Evolutionary conservation across 768 basidiomycete genomes (phyloP).

Genomic region (Kwoniella sp.): DNA sequence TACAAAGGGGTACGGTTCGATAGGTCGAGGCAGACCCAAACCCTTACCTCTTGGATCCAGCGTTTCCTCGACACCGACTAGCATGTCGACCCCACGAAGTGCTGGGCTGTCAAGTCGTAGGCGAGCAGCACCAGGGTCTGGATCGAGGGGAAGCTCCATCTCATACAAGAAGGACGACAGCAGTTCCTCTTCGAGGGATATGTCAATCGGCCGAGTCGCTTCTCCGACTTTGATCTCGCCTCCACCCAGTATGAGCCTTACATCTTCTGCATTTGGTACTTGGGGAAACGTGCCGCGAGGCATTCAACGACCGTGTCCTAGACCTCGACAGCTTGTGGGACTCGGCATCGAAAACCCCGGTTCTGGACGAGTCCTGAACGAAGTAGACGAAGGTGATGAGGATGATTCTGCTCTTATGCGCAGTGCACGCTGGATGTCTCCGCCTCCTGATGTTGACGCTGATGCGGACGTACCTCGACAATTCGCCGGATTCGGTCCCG

Average conservation of each 20-base stretch:
- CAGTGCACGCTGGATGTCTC: slow-evolving; percentile 8
- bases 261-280: slow-evolving; percentile 16
- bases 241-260: slow-evolving; percentile 9
- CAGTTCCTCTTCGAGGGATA: slow-evolving; percentile 22
- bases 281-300: slow-evolving; percentile 15
- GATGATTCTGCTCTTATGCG: slow-evolving; percentile 1
- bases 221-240: slow-evolving; percentile 22
- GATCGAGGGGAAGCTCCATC: slow-evolving; percentile 39
- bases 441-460: background rate
- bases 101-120: slow-evolving; percentile 17
- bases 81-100: slow-evolving; percentile 30
- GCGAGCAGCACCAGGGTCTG: slow-evolving; percentile 20
- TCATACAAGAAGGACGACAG: slow-evolving; percentile 44
- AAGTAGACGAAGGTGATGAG: slow-evolving; percentile 40
- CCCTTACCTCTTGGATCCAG: slow-evolving; percentile 33
- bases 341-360: slow-evolving; percentile 30
- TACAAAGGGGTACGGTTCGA: slow-evolving; percentile 42
- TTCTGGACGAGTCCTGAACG: slow-evolving; percentile 36
- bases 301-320: slow-evolving; percentile 38
- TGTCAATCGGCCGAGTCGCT: slow-evolving; percentile 19
- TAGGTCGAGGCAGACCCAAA: slow-evolving; percentile 46
- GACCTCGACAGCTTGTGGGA: slow-evolving; percentile 35
- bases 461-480: background rate
- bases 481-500: background rate
- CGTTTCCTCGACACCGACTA: slow-evolving; percentile 21